These are phyloP conservation scores for Arthonia radiata DNA, from an alignment of 495 filamentous ascomycete species.

Conservation along the genomic window DNA sequence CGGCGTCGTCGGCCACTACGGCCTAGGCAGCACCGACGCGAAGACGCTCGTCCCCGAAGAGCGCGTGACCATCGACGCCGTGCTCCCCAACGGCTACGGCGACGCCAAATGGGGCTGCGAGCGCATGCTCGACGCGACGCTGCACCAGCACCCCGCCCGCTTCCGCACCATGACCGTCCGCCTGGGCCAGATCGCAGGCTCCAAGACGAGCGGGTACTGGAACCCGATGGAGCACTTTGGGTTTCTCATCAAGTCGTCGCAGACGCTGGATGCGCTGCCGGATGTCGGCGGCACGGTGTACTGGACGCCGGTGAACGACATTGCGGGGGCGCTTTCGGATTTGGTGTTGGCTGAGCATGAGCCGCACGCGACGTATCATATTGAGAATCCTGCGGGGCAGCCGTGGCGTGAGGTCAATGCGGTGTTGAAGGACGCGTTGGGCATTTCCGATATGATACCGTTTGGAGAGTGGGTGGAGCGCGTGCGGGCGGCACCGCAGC, in stretches of 20 bases:
- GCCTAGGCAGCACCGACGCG: conserved; percentile 9
- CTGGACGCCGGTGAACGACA: conserved; percentile 25
- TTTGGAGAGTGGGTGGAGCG: conserved; percentile 22
- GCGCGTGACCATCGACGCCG: conserved; percentile 1
- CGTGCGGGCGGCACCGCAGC: conserved; percentile 14
- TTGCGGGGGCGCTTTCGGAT: conserved; percentile 17
- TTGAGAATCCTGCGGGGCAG: conserved; percentile 28
- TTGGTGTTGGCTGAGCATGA: conserved; percentile 10
- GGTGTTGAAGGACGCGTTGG: conserved; percentile 18
- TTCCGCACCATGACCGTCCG: conserved; percentile 2
- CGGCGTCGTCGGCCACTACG: conserved; percentile 20
- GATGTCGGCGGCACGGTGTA: conserved; percentile 12
- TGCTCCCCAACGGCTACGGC: conserved; percentile 4
- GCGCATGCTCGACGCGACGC: conserved; percentile 3
- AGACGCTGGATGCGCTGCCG: conserved; percentile 1
- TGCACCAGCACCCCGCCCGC: neutral
- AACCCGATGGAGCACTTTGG: conserved; percentile 4
- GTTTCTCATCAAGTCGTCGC: conserved; percentile 2
- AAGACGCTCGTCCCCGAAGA: conserved; percentile 4
- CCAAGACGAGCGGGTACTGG: conserved; percentile 1
- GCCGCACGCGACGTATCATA: conserved; percentile 23
- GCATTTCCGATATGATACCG: conserved; percentile 17
- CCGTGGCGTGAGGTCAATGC: conserved; percentile 19
- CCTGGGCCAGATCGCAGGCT: conserved; percentile 3
- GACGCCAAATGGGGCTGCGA: conserved; percentile 5